Evolutionary conservation across 768 basidiomycete species (phyloP).

Genomic region (Rhodotorula diobovata): DNA sequence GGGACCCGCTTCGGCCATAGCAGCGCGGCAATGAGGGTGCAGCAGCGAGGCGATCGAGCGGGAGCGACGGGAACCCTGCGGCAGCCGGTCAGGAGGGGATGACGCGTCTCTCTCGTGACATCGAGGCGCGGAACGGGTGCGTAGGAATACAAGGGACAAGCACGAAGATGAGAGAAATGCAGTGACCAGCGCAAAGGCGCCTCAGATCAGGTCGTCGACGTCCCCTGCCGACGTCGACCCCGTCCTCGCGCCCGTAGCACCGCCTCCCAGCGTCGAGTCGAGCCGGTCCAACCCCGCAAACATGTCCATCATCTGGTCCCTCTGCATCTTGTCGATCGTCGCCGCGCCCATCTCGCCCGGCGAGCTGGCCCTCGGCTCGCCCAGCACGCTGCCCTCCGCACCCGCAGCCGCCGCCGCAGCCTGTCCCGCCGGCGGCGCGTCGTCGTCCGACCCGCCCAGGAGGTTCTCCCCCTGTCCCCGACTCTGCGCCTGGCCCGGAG

Average conservation of each 20-base stretch:
- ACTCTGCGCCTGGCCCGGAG: constrained; percentile 1
- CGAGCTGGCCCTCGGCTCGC: background rate
- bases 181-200: no score
- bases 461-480: constrained; percentile 24
- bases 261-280: constrained; percentile 48
- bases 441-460: constrained; percentile 14
- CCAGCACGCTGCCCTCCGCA: background rate
- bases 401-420: background rate
- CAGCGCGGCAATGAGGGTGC: background rate
- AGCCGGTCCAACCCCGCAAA: constrained; percentile 75
- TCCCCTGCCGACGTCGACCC: background rate
- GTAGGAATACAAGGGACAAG: background rate
- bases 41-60: background rate
- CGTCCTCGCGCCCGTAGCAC: no score
- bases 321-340: constrained; percentile 43
- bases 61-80: background rate
- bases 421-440: no score
- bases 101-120: background rate
- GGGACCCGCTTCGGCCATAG: background rate
- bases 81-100: no score
- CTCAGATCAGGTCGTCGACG: constrained; percentile 14
- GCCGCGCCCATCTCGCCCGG: constrained; percentile 40
- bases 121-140: background rate
- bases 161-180: no score
- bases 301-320: constrained; percentile 72